Conservation (phyloP, 345 rosid genomes). For the Aurinia saxatilis region DNA sequence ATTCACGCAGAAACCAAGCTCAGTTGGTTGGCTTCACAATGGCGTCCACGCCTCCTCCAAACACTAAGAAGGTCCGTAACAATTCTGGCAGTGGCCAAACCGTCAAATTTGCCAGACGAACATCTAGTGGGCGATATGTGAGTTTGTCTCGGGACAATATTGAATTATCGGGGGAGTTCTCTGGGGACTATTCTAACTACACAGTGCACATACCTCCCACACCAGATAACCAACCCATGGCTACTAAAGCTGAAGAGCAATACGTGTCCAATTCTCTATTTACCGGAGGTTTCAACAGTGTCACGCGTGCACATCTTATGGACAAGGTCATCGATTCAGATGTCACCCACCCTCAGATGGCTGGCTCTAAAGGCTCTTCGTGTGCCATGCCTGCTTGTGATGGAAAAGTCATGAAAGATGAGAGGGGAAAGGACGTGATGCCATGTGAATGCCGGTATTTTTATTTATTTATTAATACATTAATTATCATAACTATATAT, state of each 20-base stretch:
- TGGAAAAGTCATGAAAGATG: conserved; percentile 89
- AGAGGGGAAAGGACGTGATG: conserved; percentile 67
- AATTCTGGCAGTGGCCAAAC: conserved; percentile 63
- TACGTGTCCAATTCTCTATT: conserved; percentile 84
- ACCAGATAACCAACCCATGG: conserved; percentile 92
- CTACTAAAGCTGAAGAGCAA: conserved; percentile 79
- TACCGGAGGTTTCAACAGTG: conserved; percentile 93
- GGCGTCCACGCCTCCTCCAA: conserved; percentile 51
- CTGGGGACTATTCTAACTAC: conserved; percentile 81
- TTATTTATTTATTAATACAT: neutral
- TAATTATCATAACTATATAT: neutral
- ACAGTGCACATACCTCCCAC: conserved; percentile 93
- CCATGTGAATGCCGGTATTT: conserved; percentile 88
- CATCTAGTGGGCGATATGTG: conserved; percentile 92
- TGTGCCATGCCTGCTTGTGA: conserved; percentile 92
- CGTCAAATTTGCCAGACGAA: conserved; percentile 83
- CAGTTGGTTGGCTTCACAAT: conserved; percentile 30
- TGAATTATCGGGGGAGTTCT: conserved; percentile 71
- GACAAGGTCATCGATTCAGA: conserved; percentile 95
- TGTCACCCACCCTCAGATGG: conserved; percentile 95
- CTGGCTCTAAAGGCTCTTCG: conserved; percentile 74
- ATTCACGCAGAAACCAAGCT: conserved; percentile 4
- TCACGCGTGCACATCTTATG: conserved; percentile 92
- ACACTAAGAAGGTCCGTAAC: conserved; percentile 56
- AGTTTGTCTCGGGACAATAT: conserved; percentile 79